These are phyloP conservation scores for Oryza meridionalis DNA, from an alignment of 176 grass and related monocot species.

Conservation along the genomic window DNA sequence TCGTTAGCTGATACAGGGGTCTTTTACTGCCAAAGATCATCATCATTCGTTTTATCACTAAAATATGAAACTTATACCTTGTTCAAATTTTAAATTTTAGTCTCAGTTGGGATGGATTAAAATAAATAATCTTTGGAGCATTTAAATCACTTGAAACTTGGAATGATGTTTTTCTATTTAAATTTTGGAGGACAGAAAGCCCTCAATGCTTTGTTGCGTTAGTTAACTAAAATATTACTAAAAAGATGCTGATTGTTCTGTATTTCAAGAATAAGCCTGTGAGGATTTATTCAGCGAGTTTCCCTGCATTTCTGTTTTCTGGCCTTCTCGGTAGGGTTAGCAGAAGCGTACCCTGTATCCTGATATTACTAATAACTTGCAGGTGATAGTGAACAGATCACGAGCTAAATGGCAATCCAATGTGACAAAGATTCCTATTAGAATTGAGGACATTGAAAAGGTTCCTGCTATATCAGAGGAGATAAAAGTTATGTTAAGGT, in stretches of 20 bases:
- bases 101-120: background rate
- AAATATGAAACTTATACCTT: slow-evolving; percentile 32
- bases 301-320: background rate
- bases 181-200: slow-evolving; percentile 3
- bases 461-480: slow-evolving; percentile 65
- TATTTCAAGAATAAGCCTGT: background rate
- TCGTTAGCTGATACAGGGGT: background rate
- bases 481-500: slow-evolving; percentile 67
- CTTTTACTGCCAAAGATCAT: slow-evolving; percentile 9
- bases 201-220: background rate
- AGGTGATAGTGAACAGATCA: slow-evolving; percentile 97
- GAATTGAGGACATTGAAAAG: slow-evolving; percentile 79
- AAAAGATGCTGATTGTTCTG: background rate
- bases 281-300: background rate
- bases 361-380: slow-evolving; percentile 46
- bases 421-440: slow-evolving; percentile 75
- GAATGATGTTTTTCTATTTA: background rate
- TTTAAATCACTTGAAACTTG: slow-evolving; percentile 13
- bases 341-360: slow-evolving; percentile 37
- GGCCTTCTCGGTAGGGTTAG: background rate
- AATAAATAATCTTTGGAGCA: slow-evolving; percentile 14
- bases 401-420: slow-evolving; percentile 67
- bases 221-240: slow-evolving; percentile 7
- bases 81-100: background rate
- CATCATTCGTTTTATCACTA: slow-evolving; percentile 10